These are phyloP conservation scores for Erythrobasidium hasegawianum DNA, from an alignment of 1,284 basidiomycete species.

Conservation along the genomic window DNA sequence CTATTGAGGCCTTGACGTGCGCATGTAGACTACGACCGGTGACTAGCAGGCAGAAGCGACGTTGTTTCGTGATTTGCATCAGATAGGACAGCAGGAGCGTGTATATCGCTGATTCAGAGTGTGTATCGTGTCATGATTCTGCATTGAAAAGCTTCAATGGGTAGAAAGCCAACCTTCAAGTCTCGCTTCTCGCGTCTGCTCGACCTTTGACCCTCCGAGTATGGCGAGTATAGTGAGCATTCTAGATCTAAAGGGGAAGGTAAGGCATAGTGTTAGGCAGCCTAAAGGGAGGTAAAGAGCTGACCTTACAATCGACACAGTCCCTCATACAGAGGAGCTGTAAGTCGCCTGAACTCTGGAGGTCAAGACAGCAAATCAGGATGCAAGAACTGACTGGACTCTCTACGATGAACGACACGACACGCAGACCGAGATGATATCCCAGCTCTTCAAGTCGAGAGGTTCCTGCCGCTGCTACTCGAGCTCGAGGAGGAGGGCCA, in stretches of 20 bases:
- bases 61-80: too few relatives aligned
- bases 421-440: conserved; percentile 82
- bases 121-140: too few relatives aligned
- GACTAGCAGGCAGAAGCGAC: too few relatives aligned
- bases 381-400: not conserved
- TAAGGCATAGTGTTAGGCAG: conserved; percentile 4
- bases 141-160: too few relatives aligned
- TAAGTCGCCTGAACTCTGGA: not conserved
- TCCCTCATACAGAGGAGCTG: conserved; percentile 82
- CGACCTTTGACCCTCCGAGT: not conserved
- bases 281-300: not conserved
- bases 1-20: too few relatives aligned
- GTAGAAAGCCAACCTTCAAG: too few relatives aligned
- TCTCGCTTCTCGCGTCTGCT: too few relatives aligned
- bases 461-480: conserved; percentile 88
- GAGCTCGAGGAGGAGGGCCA: conserved; percentile 98
- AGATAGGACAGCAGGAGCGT: too few relatives aligned
- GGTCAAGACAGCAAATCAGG: not conserved
- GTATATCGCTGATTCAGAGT: too few relatives aligned
- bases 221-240: conserved; percentile 66
- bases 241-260: conserved; percentile 90
- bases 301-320: conserved; percentile 50
- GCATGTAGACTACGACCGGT: too few relatives aligned
- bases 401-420: not conserved
- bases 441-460: conserved; percentile 78